Evolutionary conservation across 2,329 filamentous ascomycete genomes (phyloP).

Genomic region (Neopestalotiopsis rosae): DNA sequence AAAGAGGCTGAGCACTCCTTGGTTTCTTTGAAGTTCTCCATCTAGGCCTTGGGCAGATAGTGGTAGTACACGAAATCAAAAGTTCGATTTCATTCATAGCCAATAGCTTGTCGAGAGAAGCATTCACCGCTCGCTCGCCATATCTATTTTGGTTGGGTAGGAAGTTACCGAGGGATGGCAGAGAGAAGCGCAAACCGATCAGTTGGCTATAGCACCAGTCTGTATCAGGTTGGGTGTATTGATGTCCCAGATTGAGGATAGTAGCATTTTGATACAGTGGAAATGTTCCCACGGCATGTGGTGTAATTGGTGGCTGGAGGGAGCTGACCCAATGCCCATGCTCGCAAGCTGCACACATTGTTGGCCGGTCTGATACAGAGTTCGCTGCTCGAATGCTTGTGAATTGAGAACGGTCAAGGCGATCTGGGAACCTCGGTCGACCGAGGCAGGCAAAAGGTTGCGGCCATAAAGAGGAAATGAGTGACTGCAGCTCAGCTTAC

Average conservation of each 20-base stretch:
- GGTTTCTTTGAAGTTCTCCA: conserved; percentile 4
- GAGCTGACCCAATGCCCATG: no score
- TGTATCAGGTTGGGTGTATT: no score
- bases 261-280: no score
- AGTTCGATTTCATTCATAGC: neutral
- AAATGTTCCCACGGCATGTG: no score
- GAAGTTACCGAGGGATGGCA: neutral
- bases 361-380: neutral
- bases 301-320: no score
- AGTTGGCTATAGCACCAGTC: no score
- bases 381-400: neutral
- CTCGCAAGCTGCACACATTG: no score
- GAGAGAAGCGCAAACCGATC: neutral
- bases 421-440: neutral
- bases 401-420: neutral
- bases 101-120: neutral
- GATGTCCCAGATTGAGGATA: no score
- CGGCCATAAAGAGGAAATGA: conserved; percentile 36
- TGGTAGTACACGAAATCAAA: neutral
- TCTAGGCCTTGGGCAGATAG: neutral
- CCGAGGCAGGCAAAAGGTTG: neutral
- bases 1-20: neutral
- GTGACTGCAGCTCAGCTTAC: conserved; percentile 31
- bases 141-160: no score
- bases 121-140: neutral